Conservation (phyloP, 2,329 filamentous ascomycete species). For the Colletotrichum sp. region DNA sequence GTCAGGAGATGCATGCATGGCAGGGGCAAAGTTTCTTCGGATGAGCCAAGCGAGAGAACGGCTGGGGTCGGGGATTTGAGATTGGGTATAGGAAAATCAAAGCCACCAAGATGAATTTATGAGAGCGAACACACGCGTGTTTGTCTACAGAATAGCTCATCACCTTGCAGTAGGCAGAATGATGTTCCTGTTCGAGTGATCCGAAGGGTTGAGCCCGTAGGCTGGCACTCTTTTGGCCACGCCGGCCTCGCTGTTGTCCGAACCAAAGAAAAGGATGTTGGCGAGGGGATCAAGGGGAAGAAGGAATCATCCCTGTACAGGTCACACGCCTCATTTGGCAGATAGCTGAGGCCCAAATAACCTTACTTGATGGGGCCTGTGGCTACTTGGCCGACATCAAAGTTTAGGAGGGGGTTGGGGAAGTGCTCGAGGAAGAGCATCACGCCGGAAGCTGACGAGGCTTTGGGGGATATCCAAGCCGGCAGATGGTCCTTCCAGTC, state of each 20-base stretch:
- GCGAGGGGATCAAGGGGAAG: not conserved
- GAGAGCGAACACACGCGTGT: not conserved
- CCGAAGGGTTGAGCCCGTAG: not conserved
- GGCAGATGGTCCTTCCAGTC: not conserved
- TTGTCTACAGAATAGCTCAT: not conserved
- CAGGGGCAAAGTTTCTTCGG: not conserved
- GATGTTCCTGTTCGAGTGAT: not conserved
- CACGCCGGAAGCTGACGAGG: not conserved
- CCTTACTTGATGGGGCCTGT: slow-evolving; percentile 14
- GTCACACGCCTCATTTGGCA: not conserved
- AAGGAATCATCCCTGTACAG: not conserved
- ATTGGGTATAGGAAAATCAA: not conserved
- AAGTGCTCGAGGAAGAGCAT: not conserved
- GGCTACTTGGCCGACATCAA: not conserved
- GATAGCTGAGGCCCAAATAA: not conserved
- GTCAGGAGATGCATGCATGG: not conserved
- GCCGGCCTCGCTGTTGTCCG: not conserved
- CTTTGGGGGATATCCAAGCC: not conserved
- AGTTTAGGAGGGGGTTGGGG: not conserved
- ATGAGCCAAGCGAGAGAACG: not conserved
- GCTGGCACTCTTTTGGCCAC: not conserved
- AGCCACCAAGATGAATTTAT: not conserved
- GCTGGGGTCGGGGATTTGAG: not conserved
- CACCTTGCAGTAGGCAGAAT: not conserved
- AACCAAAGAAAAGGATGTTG: not conserved